These are phyloP conservation scores for Cucurbita maxima DNA, from an alignment of 306 rosid species.

Conservation along the genomic window DNA sequence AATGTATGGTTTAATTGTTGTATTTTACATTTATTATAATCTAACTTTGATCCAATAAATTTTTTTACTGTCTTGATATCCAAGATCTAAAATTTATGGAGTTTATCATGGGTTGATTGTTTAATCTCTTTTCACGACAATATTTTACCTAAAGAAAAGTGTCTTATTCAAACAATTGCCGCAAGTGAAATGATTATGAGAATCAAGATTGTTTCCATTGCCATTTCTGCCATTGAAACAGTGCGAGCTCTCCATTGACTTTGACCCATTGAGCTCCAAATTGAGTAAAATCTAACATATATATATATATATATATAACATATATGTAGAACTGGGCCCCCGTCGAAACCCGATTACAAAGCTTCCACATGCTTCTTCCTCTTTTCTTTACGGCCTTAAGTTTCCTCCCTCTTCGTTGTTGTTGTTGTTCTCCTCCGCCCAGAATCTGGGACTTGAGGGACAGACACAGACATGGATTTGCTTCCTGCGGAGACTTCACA, in stretches of 20 bases:
- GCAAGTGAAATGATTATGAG: background rate
- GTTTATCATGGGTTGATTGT: too few species aligned
- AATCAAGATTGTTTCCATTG: background rate
- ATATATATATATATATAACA: too few species aligned
- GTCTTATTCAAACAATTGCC: background rate
- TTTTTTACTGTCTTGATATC: too few species aligned
- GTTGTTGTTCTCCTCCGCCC: background rate
- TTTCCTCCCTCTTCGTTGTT: too few species aligned
- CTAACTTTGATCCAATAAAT: too few species aligned
- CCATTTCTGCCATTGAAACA: background rate
- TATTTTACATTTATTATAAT: too few species aligned
- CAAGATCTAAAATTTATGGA: too few species aligned
- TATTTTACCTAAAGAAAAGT: too few species aligned
- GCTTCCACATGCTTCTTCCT: background rate
- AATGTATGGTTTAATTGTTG: too few species aligned
- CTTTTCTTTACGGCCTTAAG: too few species aligned
- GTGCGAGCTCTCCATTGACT: background rate
- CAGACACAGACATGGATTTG: slow-evolving; percentile 35
- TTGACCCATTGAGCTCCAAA: background rate
- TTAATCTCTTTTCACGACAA: too few species aligned
- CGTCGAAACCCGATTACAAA: background rate
- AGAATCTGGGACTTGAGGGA: background rate
- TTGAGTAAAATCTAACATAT: background rate
- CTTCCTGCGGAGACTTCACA: slow-evolving; percentile 47
- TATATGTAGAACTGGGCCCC: background rate